Percentiles rank a stretch among this genome's conserved stretches.
phyloP scores from a whole-genome alignment of 1,284 basidiomycete genomes.

The Cutaneotrichosporon mucoides region DNA sequence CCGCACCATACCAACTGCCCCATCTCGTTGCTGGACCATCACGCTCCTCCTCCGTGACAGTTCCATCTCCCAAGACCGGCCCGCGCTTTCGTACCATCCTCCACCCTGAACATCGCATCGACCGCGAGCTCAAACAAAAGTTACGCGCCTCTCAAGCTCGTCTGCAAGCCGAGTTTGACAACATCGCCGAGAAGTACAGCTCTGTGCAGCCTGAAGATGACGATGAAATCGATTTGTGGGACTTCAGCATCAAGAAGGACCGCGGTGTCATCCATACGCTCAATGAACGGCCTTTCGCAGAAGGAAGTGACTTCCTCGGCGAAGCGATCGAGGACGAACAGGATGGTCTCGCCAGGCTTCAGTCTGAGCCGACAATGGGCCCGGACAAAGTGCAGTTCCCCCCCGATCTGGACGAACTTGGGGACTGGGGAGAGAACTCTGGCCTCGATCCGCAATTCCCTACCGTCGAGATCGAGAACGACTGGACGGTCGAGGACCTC shows the following conservation, averaged over 20 bases:
- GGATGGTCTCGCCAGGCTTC: not conserved
- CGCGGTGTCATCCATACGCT: constrained; percentile 27
- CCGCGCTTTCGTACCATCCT: constrained; percentile 3
- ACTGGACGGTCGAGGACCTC: constrained; percentile 27
- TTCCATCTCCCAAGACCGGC: not conserved
- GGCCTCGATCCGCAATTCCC: constrained; percentile 29
- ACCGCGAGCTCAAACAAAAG: constrained; percentile 1
- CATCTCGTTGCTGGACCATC: not conserved
- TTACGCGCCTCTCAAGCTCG: not conserved
- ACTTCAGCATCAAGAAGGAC: constrained; percentile 29
- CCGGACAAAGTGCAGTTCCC: constrained; percentile 13
- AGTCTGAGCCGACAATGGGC: constrained; percentile 3
- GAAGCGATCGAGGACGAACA: constrained; percentile 15
- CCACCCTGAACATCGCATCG: not conserved
- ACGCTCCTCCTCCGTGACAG: not conserved
- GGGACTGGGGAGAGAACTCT: constrained; percentile 33
- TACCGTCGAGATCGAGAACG: constrained; percentile 3
- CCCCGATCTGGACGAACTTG: constrained; percentile 37
- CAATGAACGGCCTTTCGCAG: constrained; percentile 20
- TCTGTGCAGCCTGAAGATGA: constrained; percentile 40
- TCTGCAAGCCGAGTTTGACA: constrained; percentile 29
- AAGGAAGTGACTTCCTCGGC: constrained; percentile 10
- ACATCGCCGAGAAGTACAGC: constrained; percentile 40
- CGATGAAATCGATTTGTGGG: constrained; percentile 45
- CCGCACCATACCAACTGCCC: not conserved